Base-by-base conservation (phyloP, 495 filamentous ascomycete species). In the Lasiosphaeria miniovina region DNA sequence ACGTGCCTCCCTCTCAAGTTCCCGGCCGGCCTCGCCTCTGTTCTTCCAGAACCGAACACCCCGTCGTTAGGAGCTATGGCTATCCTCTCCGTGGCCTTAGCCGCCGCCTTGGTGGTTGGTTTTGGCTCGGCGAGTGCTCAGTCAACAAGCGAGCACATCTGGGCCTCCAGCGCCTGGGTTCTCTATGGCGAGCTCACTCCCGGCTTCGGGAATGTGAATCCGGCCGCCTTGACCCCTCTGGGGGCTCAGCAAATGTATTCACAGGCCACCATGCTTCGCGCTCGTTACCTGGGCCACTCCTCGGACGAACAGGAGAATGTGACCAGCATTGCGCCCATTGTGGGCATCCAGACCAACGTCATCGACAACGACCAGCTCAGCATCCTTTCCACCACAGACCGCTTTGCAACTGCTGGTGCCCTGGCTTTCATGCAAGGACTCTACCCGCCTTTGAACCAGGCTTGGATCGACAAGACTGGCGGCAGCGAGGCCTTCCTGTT, bases 161-260 rank as follows among this genome's bases (percentile, higher is more conserved):
- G 76, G 75, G 72, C 77, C n/a, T 74, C 74, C 1, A 68, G 73
- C 12, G 68, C 68, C 14, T 80, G 71, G 65, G 54, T 80, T 46
- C 55, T 71, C 17, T 60, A 77, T 61, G 77, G 75, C 51, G 77
- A 80, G 57, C 70, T 69, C 35, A 80, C 70, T 12, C 77, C 77
- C 12, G 35, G 70, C 3, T 55, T 36, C 32, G 62, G 56, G 9
- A 24, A 38, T 0, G 12, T 58, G 1, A 36, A 49, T 7, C 32
- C 54, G 1, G 60, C 68, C 14, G 61, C 53, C 12, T 62, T 80
- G n/a, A 80, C 77, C n/a, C 70, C 75, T 2, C 40, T 68, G 5
- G 77, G 77, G 4, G 75, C 75, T 11, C 69, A 74, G 36, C 75
- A 77, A 62, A 64, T 80, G 54, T 66, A 61, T 35, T 53, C 53